Evolutionary conservation across 768 basidiomycete species (phyloP).

Genomic region (Myochromella boudieri): DNA sequence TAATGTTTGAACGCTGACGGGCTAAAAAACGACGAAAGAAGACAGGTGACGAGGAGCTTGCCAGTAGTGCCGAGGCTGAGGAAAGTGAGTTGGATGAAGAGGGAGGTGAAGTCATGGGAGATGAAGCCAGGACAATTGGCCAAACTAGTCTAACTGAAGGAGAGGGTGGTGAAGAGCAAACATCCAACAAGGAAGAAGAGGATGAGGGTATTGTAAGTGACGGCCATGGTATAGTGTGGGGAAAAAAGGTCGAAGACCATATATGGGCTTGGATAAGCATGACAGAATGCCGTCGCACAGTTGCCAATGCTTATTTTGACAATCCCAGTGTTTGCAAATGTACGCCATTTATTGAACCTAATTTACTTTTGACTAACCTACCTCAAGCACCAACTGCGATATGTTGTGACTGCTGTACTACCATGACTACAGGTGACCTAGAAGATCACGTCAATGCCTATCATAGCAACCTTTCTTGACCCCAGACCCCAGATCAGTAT

Average conservation of each 20-base stretch:
- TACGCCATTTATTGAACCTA: slow-evolving; percentile 14
- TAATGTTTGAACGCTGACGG: slow-evolving; percentile 26
- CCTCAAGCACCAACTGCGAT: slow-evolving; percentile 13
- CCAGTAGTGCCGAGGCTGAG: not conserved
- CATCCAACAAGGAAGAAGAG: slow-evolving; percentile 8
- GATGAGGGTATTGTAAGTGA: no score
- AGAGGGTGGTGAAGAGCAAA: not conserved
- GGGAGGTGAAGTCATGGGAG: not conserved
- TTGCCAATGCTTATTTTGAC: slow-evolving; percentile 29
- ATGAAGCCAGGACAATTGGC: not conserved
- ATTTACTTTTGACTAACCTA: not conserved
- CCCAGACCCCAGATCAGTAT: not conserved
- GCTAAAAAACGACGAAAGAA: not conserved
- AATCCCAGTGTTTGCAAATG: slow-evolving; percentile 24
- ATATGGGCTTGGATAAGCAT: slow-evolving; percentile 29
- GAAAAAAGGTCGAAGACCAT: slow-evolving; percentile 29
- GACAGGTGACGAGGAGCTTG: not conserved
- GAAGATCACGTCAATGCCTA: not conserved
- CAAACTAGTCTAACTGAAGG: no score
- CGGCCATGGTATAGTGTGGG: slow-evolving; percentile 21
- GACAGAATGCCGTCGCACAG: slow-evolving; percentile 23
- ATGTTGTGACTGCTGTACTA: slow-evolving; percentile 19
- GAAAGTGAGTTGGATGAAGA: not conserved
- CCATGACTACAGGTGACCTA: no score
- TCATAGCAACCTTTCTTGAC: not conserved